These are phyloP conservation scores for Rhododendron simsii DNA, from an alignment of 148 eudicot species.

Conservation along the genomic window DNA sequence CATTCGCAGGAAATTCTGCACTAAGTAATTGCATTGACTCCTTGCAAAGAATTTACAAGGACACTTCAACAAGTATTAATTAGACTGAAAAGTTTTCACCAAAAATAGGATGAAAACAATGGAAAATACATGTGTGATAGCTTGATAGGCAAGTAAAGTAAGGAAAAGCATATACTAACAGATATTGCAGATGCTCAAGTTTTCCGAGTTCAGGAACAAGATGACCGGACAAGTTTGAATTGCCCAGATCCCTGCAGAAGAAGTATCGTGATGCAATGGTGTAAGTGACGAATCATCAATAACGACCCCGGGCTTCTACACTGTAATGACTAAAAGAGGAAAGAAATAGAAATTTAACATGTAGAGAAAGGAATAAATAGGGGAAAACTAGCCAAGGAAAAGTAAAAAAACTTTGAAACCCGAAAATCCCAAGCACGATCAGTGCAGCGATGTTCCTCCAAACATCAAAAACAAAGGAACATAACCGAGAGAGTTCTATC, in stretches of 20 bases:
- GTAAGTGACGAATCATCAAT: not conserved
- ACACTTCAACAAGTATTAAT: not conserved
- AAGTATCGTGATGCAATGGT: not conserved
- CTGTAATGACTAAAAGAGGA: not conserved
- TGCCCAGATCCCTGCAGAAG: constrained; percentile 79
- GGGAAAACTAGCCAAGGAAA: not conserved
- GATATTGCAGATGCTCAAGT: constrained; percentile 84
- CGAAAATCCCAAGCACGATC: not conserved
- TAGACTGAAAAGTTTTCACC: not conserved
- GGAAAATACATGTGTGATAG: not conserved
- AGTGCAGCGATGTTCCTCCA: not conserved
- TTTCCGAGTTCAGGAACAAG: constrained; percentile 85
- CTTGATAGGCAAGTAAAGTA: not conserved
- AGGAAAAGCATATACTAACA: constrained; percentile 43
- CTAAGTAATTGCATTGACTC: not conserved
- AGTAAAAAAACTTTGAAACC: not conserved
- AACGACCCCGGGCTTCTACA: not conserved
- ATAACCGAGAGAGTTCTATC: not conserved
- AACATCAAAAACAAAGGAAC: not conserved
- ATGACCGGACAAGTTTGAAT: constrained; percentile 79
- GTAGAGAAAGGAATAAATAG: not conserved
- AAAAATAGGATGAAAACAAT: not conserved
- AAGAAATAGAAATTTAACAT: not conserved
- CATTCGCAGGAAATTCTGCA: constrained; percentile 16
- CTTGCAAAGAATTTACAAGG: not conserved